A percentile compares a stretch with the other conserved stretches of the same genome.
phyloP scores from a whole-genome alignment of 2,329 filamentous ascomycete genomes.

The Cladophialophora yegresii region DNA sequence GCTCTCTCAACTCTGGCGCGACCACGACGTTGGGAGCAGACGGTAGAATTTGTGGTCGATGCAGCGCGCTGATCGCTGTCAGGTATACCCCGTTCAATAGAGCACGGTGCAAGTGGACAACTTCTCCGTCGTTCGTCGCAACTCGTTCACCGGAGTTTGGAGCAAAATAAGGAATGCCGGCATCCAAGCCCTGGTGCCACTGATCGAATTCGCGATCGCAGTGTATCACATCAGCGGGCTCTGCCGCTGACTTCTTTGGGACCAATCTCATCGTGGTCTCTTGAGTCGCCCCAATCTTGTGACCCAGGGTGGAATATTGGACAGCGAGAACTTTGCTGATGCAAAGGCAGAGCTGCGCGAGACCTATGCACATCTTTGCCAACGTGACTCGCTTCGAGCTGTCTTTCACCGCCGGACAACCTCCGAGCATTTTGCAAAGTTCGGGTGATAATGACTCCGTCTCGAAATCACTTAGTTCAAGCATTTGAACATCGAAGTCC shows the following conservation, averaged over 20 bases:
- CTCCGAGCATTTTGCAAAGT: constrained; percentile 66
- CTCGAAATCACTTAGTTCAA: constrained; percentile 82
- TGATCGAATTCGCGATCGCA: constrained; percentile 78
- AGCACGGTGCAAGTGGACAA: constrained; percentile 71
- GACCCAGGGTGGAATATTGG: constrained; percentile 88
- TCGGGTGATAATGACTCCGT: constrained; percentile 67
- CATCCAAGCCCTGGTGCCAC: constrained; percentile 73
- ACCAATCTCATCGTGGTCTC: constrained; percentile 86
- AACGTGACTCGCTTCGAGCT: constrained; percentile 72
- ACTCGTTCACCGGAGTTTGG: constrained; percentile 58
- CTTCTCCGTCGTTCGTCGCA: constrained; percentile 57
- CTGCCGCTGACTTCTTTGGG: constrained; percentile 82
- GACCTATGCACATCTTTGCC: constrained; percentile 86
- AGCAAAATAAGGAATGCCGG: constrained; percentile 66
- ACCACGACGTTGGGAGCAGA: constrained; percentile 61
- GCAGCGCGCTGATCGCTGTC: constrained; percentile 85
- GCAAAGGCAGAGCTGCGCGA: constrained; percentile 83
- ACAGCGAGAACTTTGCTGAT: constrained; percentile 87
- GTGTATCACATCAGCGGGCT: constrained; percentile 72
- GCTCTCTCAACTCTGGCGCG: constrained; percentile 73
- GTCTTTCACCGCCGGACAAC: constrained; percentile 72
- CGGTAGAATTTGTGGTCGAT: constrained; percentile 86
- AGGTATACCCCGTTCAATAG: constrained; percentile 92
- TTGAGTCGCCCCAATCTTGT: constrained; percentile 70
- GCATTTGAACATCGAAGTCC: constrained; percentile 91